Percentiles rank a stretch among this genome's conserved stretches.
Conservation (phyloP, 306 rosid species). For the Hylodesmum podocarpum region DNA sequence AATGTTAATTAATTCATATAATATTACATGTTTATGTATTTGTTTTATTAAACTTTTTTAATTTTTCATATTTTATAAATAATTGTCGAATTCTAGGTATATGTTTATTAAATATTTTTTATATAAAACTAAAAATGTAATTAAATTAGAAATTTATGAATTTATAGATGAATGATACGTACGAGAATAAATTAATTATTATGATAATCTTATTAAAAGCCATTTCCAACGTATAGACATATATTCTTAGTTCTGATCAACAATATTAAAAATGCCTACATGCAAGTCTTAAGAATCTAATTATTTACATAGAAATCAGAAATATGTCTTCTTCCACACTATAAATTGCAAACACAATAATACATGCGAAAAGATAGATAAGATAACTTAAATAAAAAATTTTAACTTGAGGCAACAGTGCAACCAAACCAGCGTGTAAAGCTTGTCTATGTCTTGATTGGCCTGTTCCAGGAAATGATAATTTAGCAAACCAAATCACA, state of each 20-base stretch:
- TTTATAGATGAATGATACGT: too few species aligned
- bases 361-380: slow-evolving; percentile 12
- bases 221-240: not conserved
- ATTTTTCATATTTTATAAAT: too few species aligned
- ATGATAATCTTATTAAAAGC: not conserved
- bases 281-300: slow-evolving; percentile 28
- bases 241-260: not conserved
- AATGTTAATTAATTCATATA: too few species aligned
- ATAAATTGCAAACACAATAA: not conserved
- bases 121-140: too few species aligned
- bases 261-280: not conserved
- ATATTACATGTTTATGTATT: too few species aligned
- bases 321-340: not conserved
- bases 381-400: slow-evolving; percentile 35
- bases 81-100: too few species aligned
- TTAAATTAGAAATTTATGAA: too few species aligned
- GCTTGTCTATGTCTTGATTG: slow-evolving; percentile 83
- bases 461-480: slow-evolving; percentile 48
- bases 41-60: too few species aligned
- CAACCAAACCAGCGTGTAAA: slow-evolving; percentile 59
- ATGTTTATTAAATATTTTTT: too few species aligned
- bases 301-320: not conserved
- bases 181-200: too few species aligned
- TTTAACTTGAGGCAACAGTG: slow-evolving; percentile 68
- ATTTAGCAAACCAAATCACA: not conserved